A percentile compares a stretch with the other conserved stretches of the same genome.
Evolutionary conservation across 108 stramenopile species (phyloP).

Genomic region (Cyclotella kingstonii): DNA sequence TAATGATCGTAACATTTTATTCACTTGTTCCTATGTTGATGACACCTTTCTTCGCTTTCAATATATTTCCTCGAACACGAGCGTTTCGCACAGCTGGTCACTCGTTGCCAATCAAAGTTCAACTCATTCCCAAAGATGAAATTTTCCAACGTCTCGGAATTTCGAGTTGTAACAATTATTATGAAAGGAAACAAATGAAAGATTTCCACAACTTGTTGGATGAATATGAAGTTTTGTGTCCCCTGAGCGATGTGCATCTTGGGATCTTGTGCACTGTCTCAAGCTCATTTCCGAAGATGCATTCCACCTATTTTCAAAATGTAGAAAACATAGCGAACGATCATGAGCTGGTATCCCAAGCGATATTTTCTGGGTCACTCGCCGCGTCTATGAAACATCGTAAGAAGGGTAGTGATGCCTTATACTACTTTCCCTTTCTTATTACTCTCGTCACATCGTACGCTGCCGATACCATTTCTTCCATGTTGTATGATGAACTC

Average conservation of each 20-base stretch:
- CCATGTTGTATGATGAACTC: conserved; percentile 12
- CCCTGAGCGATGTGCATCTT: conserved; percentile 23
- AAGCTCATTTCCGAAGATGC: not conserved
- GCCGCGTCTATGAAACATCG: conserved; percentile 30
- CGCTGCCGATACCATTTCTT: conserved; percentile 13
- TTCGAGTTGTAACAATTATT: not conserved
- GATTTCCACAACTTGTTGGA: conserved; percentile 16
- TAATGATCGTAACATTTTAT: too few relatives aligned
- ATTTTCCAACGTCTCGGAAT: not conserved
- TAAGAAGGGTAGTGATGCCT: conserved; percentile 3
- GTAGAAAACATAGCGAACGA: conserved; percentile 21
- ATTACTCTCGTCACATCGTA: conserved; percentile 36
- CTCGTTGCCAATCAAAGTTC: conserved; percentile 1
- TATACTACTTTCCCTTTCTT: conserved; percentile 27
- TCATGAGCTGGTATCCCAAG: conserved; percentile 22
- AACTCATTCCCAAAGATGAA: conserved; percentile 2
- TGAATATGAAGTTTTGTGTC: conserved; percentile 35
- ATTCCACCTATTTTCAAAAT: not conserved
- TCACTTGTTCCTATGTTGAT: too few relatives aligned
- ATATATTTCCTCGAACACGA: not conserved
- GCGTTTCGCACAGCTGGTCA: conserved; percentile 7
- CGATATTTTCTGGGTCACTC: conserved; percentile 24
- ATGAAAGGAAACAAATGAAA: not conserved
- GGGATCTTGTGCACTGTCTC: conserved; percentile 21
- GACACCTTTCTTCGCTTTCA: not conserved